A percentile compares a stretch with the other conserved stretches of the same genome.
Conservation (phyloP, 148 eudicot species). For the Rhododendron vialii region DNA sequence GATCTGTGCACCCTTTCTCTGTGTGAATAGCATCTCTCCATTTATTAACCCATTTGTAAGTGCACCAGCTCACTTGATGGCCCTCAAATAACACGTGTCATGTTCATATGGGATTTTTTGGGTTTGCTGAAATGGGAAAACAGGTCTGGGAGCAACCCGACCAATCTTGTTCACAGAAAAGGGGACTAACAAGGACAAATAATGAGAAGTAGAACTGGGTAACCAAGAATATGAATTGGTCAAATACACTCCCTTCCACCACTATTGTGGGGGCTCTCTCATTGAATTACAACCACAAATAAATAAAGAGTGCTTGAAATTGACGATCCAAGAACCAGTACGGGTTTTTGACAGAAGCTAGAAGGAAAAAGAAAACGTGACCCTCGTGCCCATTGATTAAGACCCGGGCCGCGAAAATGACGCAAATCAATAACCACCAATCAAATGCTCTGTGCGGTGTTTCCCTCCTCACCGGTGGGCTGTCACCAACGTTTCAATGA, state of each 20-base stretch:
- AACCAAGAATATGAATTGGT: background rate
- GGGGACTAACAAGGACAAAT: background rate
- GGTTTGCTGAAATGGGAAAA: background rate
- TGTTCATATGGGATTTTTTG: background rate
- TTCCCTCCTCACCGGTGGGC: constrained; percentile 50
- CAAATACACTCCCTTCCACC: background rate
- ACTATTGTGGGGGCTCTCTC: background rate
- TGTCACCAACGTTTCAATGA: constrained; percentile 57
- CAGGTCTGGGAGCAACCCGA: background rate
- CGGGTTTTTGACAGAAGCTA: background rate
- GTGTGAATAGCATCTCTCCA: background rate
- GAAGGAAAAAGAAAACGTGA: background rate
- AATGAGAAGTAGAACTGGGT: background rate
- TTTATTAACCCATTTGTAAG: background rate
- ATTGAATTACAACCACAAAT: background rate
- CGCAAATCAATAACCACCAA: background rate
- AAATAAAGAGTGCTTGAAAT: background rate
- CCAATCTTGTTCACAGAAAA: background rate
- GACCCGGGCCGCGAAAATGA: background rate
- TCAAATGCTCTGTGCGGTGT: background rate
- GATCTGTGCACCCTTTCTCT: too few species aligned
- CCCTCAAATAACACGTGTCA: background rate
- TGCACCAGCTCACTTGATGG: background rate
- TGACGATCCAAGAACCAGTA: background rate
- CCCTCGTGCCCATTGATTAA: background rate